Base-by-base conservation (phyloP, 208 protist genomes). In the Phytomonas serpens region DNA sequence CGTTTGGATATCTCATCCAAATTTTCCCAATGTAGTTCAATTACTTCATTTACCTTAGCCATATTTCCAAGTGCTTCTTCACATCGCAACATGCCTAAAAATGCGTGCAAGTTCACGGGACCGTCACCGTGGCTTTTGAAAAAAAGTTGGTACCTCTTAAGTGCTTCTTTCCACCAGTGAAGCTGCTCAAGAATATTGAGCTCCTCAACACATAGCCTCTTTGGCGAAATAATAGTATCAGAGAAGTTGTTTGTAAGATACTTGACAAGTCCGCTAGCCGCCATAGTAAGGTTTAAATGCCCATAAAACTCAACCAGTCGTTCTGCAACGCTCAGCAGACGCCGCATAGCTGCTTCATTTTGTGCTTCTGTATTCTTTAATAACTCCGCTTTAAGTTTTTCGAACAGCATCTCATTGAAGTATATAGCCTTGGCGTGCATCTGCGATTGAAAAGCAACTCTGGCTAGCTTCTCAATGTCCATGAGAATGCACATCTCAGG, bases 401-500 rank as follows among this genome's bases (percentile, higher is more conserved):
- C 82, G 67, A 96, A 92, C 16, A 93, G 75, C 13, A 93, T 74
- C 73, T 96, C 91, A 66, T 93, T 94, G 73, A 96, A 89, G 82
- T 92, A 96, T 67, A 96, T 92, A 13, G 85, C 88, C 73, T 93
- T 96, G 33, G 86, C 85, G 74, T 94, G 88, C 85, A 93, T 92
- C 73, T 91, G 78, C 1, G 87, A 89, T 51, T 81, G 75, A 61
- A 87, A 88, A 13, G 91, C 87, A 7, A 94, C 87, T 36, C 78
- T 80, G 33, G 91, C 87, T 23, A 94, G 81, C 36, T 80, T 78
- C 40, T 86, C 78, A 57, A 94, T 62, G 71, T 87, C 85, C 84
- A 96, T 93, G 33, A 96, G 73, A 57, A 71, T 73, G 66, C 85
- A 86, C 67, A 69, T 73, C 67, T 85, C 74, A 23, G 74, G 65